phyloP scores from a whole-genome alignment of 176 grass and related monocot species.

The Oryza australiensis region DNA sequence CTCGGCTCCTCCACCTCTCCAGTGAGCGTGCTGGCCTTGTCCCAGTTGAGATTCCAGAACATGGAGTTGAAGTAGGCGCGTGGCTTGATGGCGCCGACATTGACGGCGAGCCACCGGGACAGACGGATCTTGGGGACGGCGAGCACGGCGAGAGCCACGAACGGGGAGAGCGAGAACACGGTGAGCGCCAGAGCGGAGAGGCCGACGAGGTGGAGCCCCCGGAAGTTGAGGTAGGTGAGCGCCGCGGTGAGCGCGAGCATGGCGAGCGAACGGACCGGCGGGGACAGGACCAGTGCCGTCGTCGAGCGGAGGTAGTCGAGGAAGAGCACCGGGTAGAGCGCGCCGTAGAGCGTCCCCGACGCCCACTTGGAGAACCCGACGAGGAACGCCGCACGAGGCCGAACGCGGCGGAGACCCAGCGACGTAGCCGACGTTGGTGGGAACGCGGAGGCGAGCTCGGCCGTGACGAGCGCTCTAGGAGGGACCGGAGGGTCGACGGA shows the following conservation, averaged over 20 bases:
- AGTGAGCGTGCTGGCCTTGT: constrained; percentile 90
- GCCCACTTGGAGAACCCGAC: constrained; percentile 89
- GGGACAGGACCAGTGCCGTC: not conserved
- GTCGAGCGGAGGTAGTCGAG: constrained; percentile 82
- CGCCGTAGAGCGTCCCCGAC: constrained; percentile 87
- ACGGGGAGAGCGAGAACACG: constrained; percentile 87
- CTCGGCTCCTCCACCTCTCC: constrained; percentile 75
- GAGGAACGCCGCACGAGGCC: constrained; percentile 76
- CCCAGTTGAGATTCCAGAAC: constrained; percentile 99
- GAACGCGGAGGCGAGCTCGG: constrained; percentile 83
- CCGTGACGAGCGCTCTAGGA: constrained; percentile 89
- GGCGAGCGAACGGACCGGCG: constrained; percentile 29
- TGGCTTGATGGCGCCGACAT: constrained; percentile 42
- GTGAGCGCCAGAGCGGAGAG: constrained; percentile 76
- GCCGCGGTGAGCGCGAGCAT: constrained; percentile 65
- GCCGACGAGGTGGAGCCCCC: constrained; percentile 82
- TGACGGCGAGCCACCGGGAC: constrained; percentile 69
- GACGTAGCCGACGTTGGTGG: constrained; percentile 85
- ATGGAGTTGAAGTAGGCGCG: constrained; percentile 87
- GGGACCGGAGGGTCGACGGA: constrained; percentile 81
- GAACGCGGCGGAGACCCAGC: constrained; percentile 88
- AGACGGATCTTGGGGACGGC: constrained; percentile 73
- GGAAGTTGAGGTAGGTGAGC: constrained; percentile 89
- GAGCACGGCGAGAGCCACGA: constrained; percentile 67
- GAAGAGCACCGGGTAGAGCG: constrained; percentile 93